A percentile compares a stretch with the other conserved stretches of the same genome.
These are phyloP conservation scores for Macaranga tanarius DNA, from an alignment of 441 rosid genomes.

Conservation along the genomic window DNA sequence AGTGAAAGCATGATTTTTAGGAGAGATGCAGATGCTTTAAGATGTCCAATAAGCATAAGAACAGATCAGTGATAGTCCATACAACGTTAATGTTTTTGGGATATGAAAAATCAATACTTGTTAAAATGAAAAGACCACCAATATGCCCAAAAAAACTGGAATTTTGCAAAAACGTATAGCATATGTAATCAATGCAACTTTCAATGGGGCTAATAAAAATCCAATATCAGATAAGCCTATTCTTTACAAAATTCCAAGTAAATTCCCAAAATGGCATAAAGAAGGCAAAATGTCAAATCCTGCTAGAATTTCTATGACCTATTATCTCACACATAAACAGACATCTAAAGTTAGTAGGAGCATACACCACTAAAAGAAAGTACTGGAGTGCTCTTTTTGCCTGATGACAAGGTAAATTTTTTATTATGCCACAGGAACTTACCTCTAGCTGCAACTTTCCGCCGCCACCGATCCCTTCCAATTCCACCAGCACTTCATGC, in stretches of 20 bases:
- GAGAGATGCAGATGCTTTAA: no score
- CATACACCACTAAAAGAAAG: neutral
- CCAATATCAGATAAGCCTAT: neutral
- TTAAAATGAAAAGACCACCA: neutral
- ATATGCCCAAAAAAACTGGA: neutral
- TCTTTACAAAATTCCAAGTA: neutral
- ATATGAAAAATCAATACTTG: neutral
- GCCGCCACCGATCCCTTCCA: slow-evolving; percentile 98
- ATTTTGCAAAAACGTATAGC: neutral
- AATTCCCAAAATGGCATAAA: neutral
- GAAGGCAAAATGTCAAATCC: neutral
- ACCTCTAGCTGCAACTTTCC: slow-evolving; percentile 91
- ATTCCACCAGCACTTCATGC: slow-evolving; percentile 70
- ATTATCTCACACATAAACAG: neutral
- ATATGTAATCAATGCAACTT: neutral
- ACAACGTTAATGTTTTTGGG: neutral
- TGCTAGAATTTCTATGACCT: neutral
- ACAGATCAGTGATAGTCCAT: neutral
- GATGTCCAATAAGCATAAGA: neutral
- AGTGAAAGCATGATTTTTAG: neutral
- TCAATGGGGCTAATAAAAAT: neutral
- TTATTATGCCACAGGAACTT: slow-evolving; percentile 27
- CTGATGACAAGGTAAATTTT: neutral
- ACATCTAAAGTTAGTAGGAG: neutral
- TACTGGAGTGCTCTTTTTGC: neutral